phyloP scores from a whole-genome alignment of 2,329 filamentous ascomycete species.

The Tolypocladium ovalisporum region DNA sequence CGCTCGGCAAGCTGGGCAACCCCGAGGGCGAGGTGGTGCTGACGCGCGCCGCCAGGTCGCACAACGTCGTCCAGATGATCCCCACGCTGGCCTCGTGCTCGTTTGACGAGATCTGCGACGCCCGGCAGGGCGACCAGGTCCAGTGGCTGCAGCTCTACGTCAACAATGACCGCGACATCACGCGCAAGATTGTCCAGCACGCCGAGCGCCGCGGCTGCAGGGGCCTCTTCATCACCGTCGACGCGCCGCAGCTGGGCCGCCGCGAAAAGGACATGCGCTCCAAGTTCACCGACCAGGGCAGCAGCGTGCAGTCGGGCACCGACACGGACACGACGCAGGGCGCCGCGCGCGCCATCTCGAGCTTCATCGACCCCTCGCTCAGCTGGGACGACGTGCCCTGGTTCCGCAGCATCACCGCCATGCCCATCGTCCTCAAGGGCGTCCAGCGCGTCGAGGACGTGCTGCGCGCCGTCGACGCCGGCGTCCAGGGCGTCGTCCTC shows the following conservation, averaged over 20 bases:
- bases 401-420: constrained; percentile 81
- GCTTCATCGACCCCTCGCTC: constrained; percentile 90
- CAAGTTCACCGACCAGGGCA: constrained; percentile 78
- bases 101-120: constrained; percentile 94
- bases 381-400: constrained; percentile 91
- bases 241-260: constrained; percentile 88
- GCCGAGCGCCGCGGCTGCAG: constrained; percentile 88
- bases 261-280: constrained; percentile 96
- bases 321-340: constrained; percentile 80
- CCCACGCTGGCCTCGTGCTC: constrained; percentile 93
- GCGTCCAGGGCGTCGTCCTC: constrained; percentile 81
- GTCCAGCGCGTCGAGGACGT: constrained; percentile 96
- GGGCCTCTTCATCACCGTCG: constrained; percentile 95
- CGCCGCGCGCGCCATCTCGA: constrained; percentile 86
- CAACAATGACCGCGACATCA: constrained; percentile 90
- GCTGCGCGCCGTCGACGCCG: constrained; percentile 68
- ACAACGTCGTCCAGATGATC: constrained; percentile 96
- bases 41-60: constrained; percentile 71
- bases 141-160: constrained; percentile 98
- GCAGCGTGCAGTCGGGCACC: constrained; percentile 68
- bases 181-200: constrained; percentile 79
- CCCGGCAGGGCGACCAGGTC: constrained; percentile 63
- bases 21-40: constrained; percentile 89
- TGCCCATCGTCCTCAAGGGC: constrained; percentile 95
- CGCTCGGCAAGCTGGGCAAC: constrained; percentile 87